Percentiles rank a stretch among this genome's conserved stretches.
phyloP scores from a whole-genome alignment of 352 stramenopile species.

The Phytophthora megakarya region DNA sequence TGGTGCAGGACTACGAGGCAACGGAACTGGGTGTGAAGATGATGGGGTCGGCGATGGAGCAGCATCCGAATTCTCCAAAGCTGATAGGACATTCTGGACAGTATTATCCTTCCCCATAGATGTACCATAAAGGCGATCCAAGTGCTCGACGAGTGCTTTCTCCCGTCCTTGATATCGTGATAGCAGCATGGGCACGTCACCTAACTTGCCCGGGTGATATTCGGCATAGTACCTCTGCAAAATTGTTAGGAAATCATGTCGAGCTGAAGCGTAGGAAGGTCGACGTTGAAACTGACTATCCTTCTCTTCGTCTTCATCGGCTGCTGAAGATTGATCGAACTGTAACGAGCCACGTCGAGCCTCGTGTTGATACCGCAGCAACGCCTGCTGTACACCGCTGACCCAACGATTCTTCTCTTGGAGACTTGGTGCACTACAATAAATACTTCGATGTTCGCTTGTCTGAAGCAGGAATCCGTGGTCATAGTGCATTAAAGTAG shows the following conservation, averaged over 20 bases:
- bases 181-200: slow-evolving; percentile 61
- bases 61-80: slow-evolving; percentile 7
- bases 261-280: slow-evolving; percentile 16
- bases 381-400: slow-evolving; percentile 54
- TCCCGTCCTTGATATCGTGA: slow-evolving; percentile 58
- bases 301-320: slow-evolving; percentile 25
- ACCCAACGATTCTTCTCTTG: slow-evolving; percentile 74
- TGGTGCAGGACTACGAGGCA: slow-evolving; percentile 31
- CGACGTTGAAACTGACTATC: neutral
- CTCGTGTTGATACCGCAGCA: slow-evolving; percentile 36
- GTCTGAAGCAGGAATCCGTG: slow-evolving; percentile 78
- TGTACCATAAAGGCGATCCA: slow-evolving; percentile 76
- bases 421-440: slow-evolving; percentile 66
- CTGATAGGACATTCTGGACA: slow-evolving; percentile 38
- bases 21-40: neutral
- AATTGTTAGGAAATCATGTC: slow-evolving; percentile 35
- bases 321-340: slow-evolving; percentile 32
- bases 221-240: slow-evolving; percentile 62
- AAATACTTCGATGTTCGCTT: slow-evolving; percentile 51
- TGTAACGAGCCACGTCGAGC: slow-evolving; percentile 22
- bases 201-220: slow-evolving; percentile 64
- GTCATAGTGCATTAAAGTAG: slow-evolving; percentile 67
- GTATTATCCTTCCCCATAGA: slow-evolving; percentile 38
- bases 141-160: slow-evolving; percentile 53
- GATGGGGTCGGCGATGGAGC: neutral